Percentiles rank a stretch among this genome's conserved stretches.
Evolutionary conservation across 169 alveolate species (phyloP).

Genomic region (Eimeria necatrix): DNA sequence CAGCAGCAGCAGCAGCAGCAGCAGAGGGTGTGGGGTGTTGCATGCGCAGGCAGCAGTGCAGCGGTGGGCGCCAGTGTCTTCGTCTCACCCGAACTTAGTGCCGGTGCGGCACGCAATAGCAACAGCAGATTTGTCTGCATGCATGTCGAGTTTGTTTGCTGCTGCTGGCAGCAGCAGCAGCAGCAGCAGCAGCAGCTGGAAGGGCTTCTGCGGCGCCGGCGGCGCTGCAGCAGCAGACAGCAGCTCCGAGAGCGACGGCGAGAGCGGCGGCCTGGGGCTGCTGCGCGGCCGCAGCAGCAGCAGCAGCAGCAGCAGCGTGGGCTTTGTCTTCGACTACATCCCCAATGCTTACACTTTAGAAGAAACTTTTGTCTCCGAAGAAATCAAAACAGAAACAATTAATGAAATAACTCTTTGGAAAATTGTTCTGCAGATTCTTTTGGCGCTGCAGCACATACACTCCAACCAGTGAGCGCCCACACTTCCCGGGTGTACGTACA

Average conservation of each 20-base stretch:
- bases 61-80: not conserved
- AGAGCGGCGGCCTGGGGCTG: not conserved
- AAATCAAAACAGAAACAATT: not conserved
- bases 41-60: not conserved
- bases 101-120: not conserved
- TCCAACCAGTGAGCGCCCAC: not conserved
- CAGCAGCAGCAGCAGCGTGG: not conserved
- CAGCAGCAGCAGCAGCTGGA: not conserved
- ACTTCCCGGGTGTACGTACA: not conserved
- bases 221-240: not conserved
- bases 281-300: not conserved
- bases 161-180: not conserved
- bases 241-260: not conserved
- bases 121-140: not conserved
- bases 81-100: not conserved
- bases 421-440: not conserved
- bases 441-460: not conserved
- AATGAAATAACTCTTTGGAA: not conserved
- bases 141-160: not conserved
- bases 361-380: not conserved
- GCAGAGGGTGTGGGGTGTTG: not conserved
- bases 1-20: not conserved
- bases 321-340: not conserved
- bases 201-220: not conserved
- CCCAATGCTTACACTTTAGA: not conserved